Percentiles rank a stretch among this genome's conserved stretches.
Evolutionary conservation across 305 asterid genomes (phyloP).

Genomic region (Andrographis paniculata): DNA sequence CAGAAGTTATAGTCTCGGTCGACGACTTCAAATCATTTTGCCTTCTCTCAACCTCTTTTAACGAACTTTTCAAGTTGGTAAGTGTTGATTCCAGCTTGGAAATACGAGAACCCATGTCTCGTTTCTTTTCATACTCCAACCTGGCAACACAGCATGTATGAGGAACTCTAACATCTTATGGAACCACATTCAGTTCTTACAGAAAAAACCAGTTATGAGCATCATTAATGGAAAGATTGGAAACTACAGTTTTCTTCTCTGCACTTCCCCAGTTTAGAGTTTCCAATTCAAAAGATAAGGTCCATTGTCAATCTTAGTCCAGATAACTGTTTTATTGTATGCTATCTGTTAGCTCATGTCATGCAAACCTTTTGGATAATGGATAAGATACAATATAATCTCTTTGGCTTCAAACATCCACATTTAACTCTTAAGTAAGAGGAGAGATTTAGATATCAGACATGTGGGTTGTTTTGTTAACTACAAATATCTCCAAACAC

Average conservation of each 20-base stretch:
- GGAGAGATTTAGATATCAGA: conserved; percentile 9
- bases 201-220: neutral
- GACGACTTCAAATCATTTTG: conserved; percentile 62
- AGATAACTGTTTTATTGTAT: conserved; percentile 7
- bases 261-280: neutral
- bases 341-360: neutral
- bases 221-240: too few relatives aligned
- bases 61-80: conserved; percentile 39
- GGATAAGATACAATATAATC: too few relatives aligned
- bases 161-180: neutral
- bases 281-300: neutral
- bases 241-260: neutral
- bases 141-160: conserved; percentile 31
- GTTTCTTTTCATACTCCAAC: conserved; percentile 93
- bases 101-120: conserved; percentile 77
- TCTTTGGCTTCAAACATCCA: too few relatives aligned
- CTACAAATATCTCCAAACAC: too few relatives aligned
- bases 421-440: too few relatives aligned
- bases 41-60: conserved; percentile 52
- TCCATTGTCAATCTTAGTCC: too few relatives aligned
- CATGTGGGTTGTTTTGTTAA: too few relatives aligned
- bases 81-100: conserved; percentile 71
- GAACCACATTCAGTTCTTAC: neutral
- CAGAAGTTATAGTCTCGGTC: conserved; percentile 47
- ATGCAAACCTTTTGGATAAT: too few relatives aligned